Conservation (phyloP, 768 basidiomycete genomes). For the Pulveroboletus sp. region DNA sequence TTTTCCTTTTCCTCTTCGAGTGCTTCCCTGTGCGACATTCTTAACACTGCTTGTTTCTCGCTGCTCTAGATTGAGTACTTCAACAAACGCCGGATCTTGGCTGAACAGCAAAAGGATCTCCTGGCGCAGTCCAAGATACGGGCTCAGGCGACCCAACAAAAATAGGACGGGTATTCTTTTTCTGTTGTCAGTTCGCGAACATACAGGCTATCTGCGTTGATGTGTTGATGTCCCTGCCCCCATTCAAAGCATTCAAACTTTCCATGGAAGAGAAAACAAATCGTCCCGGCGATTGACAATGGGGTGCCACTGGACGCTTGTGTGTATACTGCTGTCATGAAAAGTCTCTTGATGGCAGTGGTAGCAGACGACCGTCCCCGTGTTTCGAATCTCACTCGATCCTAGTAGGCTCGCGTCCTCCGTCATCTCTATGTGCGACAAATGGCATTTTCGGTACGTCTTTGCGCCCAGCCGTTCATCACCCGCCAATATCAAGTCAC, state of each 20-base stretch:
- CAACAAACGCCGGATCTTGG: conserved; percentile 82
- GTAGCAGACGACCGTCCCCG: background rate
- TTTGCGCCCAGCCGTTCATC: background rate
- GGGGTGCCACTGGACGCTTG: background rate
- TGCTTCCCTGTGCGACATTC: conserved; percentile 1
- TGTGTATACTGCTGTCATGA: background rate
- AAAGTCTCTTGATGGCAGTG: background rate
- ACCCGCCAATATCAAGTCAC: background rate
- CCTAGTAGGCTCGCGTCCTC: background rate
- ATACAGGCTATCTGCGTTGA: background rate
- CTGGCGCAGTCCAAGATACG: conserved; percentile 45
- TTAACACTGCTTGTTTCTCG: background rate
- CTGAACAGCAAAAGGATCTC: conserved; percentile 71
- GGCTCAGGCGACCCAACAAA: conserved; percentile 28
- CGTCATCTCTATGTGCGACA: background rate
- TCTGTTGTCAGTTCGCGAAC: background rate
- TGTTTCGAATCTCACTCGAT: background rate
- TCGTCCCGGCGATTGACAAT: background rate
- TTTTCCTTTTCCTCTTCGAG: background rate
- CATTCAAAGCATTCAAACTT: background rate
- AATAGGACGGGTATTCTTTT: conserved; percentile 1
- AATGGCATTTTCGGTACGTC: background rate
- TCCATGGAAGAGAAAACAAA: background rate
- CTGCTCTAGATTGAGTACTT: conserved; percentile 81
- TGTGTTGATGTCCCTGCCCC: conserved; percentile 1